Evolutionary conservation across 148 eudicot species (phyloP).

Genomic region (Camellia lanceoleosa): DNA sequence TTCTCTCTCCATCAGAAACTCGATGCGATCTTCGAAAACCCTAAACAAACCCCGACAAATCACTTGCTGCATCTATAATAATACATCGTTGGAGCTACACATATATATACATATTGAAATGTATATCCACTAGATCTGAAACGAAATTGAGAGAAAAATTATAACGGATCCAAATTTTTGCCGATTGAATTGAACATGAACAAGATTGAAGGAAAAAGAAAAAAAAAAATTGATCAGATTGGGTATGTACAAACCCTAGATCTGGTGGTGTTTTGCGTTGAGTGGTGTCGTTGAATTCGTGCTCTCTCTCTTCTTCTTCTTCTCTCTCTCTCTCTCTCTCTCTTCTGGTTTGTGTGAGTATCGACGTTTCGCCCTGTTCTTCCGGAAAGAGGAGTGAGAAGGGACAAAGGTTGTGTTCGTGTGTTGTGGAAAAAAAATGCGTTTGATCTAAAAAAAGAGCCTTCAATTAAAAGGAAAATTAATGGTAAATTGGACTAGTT

Average conservation of each 20-base stretch:
- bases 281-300: neutral
- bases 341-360: neutral
- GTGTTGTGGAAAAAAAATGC: too few relatives aligned
- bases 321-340: neutral
- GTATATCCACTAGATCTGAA: slow-evolving; percentile 6
- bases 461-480: too few relatives aligned
- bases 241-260: slow-evolving; percentile 5
- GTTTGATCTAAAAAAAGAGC: too few relatives aligned
- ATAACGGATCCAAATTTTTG: neutral
- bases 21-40: neutral
- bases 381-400: neutral
- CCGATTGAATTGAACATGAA: neutral
- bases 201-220: neutral
- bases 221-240: neutral
- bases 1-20: slow-evolving; percentile 15
- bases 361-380: slow-evolving; percentile 17
- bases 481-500: too few relatives aligned
- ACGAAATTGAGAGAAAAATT: neutral
- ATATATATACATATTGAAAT: neutral
- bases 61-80: neutral
- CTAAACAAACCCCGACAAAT: neutral
- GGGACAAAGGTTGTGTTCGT: neutral
- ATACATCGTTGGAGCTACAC: neutral
- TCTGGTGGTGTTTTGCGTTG: slow-evolving; percentile 1
- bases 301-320: neutral